Base-by-base conservation (phyloP, 768 basidiomycete species). In the Tricholoma sp. region DNA sequence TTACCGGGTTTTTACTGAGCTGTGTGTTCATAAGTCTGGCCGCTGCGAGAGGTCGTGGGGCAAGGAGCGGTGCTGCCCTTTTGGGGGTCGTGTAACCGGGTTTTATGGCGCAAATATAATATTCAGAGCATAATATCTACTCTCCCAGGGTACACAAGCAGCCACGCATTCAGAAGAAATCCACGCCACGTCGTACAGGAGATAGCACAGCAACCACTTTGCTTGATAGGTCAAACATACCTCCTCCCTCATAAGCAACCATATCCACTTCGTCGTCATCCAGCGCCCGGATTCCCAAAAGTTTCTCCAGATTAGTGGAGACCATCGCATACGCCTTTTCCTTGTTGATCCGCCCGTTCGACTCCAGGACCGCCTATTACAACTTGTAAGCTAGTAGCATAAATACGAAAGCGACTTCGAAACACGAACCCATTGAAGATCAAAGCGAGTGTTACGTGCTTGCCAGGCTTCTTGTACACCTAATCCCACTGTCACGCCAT, bases 401-500 rank as follows among this genome's bases (percentile, higher is more conserved):
- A 24, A 45, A 29, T 39, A 55, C 34, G n/a, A 37, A 11, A 50
- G 39, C 28, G 20, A 8, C 12, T 34, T 6, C 28, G 20, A 45
- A 39, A 34, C 39, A 49, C 7, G 15, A 59, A 88, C 89, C 92
- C 91, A 94, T 66, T 83, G 83, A 17, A 84, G 73, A 61, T 94
- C 89, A 62, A 91, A 88, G 9, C 89, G 80, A 11, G 84, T 82
- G 61, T 88, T 90, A 42, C 86, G 80, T 36, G 88, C 89, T 57
- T 80, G 76, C 85, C 86, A 91, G 31, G 83, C 82, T 58, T 86
- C 83, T 36, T 74, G 70, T 33, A 85, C 75, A 15, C 86, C 89
- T 50, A 93, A 65, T 17, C 82, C 90, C n/a, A 92, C 85, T 17
- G 84, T 85, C n/a, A 96, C 88, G n/a, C 85, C 85, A 34, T 86